These are phyloP conservation scores for Cinnamomum chago DNA, from an alignment of 164 flowering plant species.

Conservation along the genomic window DNA sequence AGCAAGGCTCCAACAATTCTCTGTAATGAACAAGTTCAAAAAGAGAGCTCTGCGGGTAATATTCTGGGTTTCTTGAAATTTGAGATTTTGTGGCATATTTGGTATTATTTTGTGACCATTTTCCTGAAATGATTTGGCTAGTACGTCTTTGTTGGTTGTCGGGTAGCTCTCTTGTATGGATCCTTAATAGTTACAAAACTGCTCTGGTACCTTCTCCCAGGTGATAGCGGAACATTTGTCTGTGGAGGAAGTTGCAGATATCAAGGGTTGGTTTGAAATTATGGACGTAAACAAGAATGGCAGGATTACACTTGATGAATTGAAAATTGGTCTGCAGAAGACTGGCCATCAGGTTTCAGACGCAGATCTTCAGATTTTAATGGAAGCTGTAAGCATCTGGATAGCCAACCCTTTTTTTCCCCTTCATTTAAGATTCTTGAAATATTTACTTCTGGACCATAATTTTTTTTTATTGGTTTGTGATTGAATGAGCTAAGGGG, in stretches of 20 bases:
- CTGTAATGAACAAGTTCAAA: constrained; percentile 92
- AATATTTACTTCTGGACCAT: no score
- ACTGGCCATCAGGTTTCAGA: constrained; percentile 77
- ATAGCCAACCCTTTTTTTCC: no score
- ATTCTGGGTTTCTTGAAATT: background rate
- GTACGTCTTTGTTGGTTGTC: background rate
- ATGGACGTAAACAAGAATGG: constrained; percentile 73
- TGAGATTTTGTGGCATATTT: background rate
- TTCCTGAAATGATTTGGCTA: background rate
- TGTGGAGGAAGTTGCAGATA: constrained; percentile 83
- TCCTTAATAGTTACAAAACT: constrained; percentile 5
- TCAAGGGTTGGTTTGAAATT: constrained; percentile 73
- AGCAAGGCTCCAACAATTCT: constrained; percentile 89
- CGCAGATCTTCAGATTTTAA: constrained; percentile 65
- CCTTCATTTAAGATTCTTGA: no score
- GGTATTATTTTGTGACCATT: background rate
- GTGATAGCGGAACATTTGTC: constrained; percentile 90
- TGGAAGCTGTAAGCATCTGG: constrained; percentile 70
- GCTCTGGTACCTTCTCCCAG: constrained; percentile 25
- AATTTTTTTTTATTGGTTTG: no score
- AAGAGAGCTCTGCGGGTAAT: constrained; percentile 89
- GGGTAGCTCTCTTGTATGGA: background rate
- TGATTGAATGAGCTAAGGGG: no score
- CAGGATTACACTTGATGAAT: constrained; percentile 61
- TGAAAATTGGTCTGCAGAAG: constrained; percentile 57